Percentiles rank a stretch among this genome's conserved stretches.
Conservation (phyloP, 345 rosid genomes). For the Populus alba region DNA sequence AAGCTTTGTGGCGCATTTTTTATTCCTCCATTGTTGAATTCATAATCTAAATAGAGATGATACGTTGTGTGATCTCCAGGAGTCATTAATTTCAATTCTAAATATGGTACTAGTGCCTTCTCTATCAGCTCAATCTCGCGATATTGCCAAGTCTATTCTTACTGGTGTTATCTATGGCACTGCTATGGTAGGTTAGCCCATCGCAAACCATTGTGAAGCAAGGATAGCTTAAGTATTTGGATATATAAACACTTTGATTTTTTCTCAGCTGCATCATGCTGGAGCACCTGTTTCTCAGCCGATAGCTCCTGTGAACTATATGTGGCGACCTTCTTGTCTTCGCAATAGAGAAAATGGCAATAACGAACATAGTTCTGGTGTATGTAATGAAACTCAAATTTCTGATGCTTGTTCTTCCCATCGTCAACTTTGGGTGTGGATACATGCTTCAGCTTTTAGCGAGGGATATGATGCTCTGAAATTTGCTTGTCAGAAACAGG, state of each 20-base stretch:
- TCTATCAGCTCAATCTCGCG: conserved; percentile 39
- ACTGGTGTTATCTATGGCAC: conserved; percentile 55
- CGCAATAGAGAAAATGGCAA: conserved; percentile 26
- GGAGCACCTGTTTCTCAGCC: conserved; percentile 48
- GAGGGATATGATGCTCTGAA: conserved; percentile 73
- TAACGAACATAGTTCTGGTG: conserved; percentile 13
- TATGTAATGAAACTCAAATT: conserved; percentile 17
- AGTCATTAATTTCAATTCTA: conserved; percentile 52
- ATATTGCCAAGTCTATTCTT: conserved; percentile 43
- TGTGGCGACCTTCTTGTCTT: conserved; percentile 58
- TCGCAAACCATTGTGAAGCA: background rate
- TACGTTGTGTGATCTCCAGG: conserved; percentile 37
- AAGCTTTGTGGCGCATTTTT: too few species aligned
- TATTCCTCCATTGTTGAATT: too few species aligned
- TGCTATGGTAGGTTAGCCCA: conserved; percentile 56
- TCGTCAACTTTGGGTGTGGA: conserved; percentile 77
- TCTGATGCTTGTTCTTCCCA: conserved; percentile 15
- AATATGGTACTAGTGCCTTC: conserved; percentile 57
- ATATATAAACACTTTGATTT: background rate
- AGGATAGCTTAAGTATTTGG: conserved; percentile 2
- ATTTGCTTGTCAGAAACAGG: conserved; percentile 67
- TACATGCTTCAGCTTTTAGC: conserved; percentile 74
- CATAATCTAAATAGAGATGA: background rate
- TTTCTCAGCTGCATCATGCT: conserved; percentile 65
- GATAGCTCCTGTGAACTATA: conserved; percentile 68